Evolutionary conservation across 1,284 basidiomycete species (phyloP), one percentile per base, ranked within the genome.

Genomic region (Apiotrichum sp.): DNA sequence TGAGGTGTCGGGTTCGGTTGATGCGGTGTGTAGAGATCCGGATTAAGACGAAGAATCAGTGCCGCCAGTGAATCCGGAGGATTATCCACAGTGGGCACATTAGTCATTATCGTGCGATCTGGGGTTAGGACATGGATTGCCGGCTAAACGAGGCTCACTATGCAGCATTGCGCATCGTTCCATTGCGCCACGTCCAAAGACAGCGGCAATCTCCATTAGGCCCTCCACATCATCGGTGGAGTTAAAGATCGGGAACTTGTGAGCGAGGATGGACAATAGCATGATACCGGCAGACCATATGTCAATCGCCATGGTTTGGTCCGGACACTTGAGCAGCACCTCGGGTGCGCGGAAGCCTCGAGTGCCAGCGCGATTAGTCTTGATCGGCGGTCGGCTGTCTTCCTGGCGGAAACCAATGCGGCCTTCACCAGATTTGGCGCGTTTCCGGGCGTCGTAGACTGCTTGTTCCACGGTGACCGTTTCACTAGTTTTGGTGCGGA

Each of bases 321-420:
- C 88, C 22, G 86, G 86, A 66, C 95, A 99, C 75, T 98, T 99
- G 48, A 98, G 77, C 32, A 99, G 76, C 9, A 99, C 96, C 69
- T 99, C 96, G 0, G 95, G 95, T 0, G 95, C 93, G 55, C 95
- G 85, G 74, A 99, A 99, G 0, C 95, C 96, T 69, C 95, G 80
- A 6, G 95, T 99, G 1, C 95, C 95, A 0, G 95, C 96, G 53
- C 95, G 85, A 70, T 98, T 98, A 5, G 96, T 93, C 71, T 95
- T 93, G 50, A 92, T 89, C 47, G 82, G 79, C 1, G 92, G 91
- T 63, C 78, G 60, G 36, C 73, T 70, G 53, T 79, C 78, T 33
- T 78, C 75, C 33, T 73, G 68, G 29, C 71, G 65, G 46, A 78
- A 77, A 0, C 79, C 78, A 1, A 78, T 67, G 49, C 70, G 64